phyloP scores from a whole-genome alignment of 1,139 yeast species.

The Tardiomyces depauwii region DNA sequence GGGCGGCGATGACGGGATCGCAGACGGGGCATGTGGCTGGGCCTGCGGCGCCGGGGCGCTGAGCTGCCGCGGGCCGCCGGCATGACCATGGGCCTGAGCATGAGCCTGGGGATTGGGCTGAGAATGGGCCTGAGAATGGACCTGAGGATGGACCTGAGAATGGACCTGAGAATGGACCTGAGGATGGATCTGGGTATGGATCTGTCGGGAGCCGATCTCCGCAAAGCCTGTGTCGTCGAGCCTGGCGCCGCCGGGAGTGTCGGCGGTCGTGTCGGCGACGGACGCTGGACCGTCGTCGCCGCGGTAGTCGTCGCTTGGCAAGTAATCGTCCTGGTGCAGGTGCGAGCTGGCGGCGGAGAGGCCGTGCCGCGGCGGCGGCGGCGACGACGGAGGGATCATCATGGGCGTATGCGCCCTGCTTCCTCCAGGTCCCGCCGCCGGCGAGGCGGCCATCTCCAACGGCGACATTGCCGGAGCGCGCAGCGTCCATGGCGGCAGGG shows the following conservation, averaged over 20 bases:
- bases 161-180: too few species aligned
- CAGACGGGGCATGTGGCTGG: too few species aligned
- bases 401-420: not conserved
- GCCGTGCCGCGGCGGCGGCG: not conserved
- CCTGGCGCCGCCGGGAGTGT: conserved; percentile 2
- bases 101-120: not conserved
- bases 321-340: not conserved
- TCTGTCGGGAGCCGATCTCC: not conserved
- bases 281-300: not conserved
- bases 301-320: not conserved
- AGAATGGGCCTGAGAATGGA: not conserved
- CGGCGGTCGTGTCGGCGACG: conserved; percentile 2
- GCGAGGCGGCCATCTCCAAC: not conserved
- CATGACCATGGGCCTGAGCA: too few species aligned
- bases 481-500: conserved; percentile 1
- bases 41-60: not conserved
- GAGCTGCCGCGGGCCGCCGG: too few species aligned
- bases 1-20: too few species aligned
- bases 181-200: too few species aligned
- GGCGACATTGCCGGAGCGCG: not conserved
- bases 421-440: not conserved
- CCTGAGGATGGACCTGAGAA: not conserved
- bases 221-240: not conserved
- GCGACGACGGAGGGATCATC: conserved; percentile 1
- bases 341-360: not conserved